Conservation (phyloP, 371 early-diverging fungal species). For the Apophysomyces trapeziformis region DNA sequence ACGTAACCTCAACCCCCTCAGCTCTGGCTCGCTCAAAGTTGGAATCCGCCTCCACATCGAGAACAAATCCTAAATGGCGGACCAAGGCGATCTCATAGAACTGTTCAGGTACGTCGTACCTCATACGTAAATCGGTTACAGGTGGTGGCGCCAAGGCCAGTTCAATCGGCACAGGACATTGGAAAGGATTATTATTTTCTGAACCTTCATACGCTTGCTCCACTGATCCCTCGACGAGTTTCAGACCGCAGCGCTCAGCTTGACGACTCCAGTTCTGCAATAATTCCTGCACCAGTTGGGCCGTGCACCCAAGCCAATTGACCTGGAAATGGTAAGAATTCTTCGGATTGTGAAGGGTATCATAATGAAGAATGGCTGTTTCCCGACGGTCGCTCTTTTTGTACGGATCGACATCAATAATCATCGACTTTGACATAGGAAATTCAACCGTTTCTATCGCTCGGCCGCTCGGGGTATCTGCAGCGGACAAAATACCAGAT, state of each 20-base stretch:
- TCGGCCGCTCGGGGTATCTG: neutral
- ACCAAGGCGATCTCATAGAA: constrained; percentile 86
- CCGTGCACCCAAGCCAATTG: constrained; percentile 96
- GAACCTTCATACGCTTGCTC: constrained; percentile 74
- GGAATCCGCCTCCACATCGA: constrained; percentile 92
- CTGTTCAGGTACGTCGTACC: constrained; percentile 66
- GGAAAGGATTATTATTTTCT: constrained; percentile 88
- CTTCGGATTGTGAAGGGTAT: constrained; percentile 85
- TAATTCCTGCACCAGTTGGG: constrained; percentile 88
- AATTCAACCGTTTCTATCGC: constrained; percentile 19
- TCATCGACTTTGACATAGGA: constrained; percentile 65
- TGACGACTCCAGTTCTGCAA: constrained; percentile 82
- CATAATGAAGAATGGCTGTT: constrained; percentile 88
- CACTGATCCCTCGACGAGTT: constrained; percentile 90
- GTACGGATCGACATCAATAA: constrained; percentile 81
- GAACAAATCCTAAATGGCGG: constrained; percentile 82
- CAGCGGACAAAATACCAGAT: constrained; percentile 17
- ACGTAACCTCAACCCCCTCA: constrained; percentile 57
- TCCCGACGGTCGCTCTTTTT: constrained; percentile 80
- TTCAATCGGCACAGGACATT: constrained; percentile 74
- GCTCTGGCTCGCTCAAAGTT: constrained; percentile 55
- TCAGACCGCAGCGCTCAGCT: constrained; percentile 89
- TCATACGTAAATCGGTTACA: constrained; percentile 44
- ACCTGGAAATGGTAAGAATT: constrained; percentile 93
- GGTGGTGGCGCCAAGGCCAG: constrained; percentile 72